Base-by-base conservation (phyloP, 257 asterid species). In the Solanum stenotomum region DNA sequence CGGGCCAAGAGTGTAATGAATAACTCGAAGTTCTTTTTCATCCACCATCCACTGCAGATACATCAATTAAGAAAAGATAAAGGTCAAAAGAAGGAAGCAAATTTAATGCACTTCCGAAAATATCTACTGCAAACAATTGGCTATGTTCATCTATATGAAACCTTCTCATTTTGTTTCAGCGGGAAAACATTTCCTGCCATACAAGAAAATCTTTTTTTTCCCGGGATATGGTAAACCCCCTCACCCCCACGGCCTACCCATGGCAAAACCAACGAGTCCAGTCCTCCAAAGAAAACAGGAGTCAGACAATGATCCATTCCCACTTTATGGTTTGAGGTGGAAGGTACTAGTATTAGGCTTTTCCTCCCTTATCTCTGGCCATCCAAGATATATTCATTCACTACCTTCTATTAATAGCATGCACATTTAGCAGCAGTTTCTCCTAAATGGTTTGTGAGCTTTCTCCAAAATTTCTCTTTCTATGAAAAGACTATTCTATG, bases 1-100 rank as follows among this genome's bases (percentile, higher is more conserved):
- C 37, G 99, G 99, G 86, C 99, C 99, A 88, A 97, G 99, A 1
- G 99, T 97, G 93, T 97, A 97, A 91, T 97, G 99, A 89, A 97
- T 97, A 90, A 97, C 96, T 65, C 92, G 94, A n/a, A 97, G 98
- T 92, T 97, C 94, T 88, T 95, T 93, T 91, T 94, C 99, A 59
- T 93, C 95, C 89, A 97, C 98, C 99, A 97, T 97, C 99, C 99
- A 97, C 99, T 97, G 94, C 86, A 92, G 78, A 89, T 67, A 89
- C 84, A 68, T 87, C 77, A 49, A 18, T 83, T 88, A 46, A 81
- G 86, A 77, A 85, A 37, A 71, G 61, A 52, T 42, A 79, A 27
- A 46, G 44, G 70, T 5, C 70, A 49, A 31, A 82, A 49, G 44
- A 82, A 82, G 70, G 70, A 29, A 82, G 70, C 29, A 82, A 49